Conservation (phyloP, 2,329 filamentous ascomycete species). For the Didymosphaeria variabile region DNA sequence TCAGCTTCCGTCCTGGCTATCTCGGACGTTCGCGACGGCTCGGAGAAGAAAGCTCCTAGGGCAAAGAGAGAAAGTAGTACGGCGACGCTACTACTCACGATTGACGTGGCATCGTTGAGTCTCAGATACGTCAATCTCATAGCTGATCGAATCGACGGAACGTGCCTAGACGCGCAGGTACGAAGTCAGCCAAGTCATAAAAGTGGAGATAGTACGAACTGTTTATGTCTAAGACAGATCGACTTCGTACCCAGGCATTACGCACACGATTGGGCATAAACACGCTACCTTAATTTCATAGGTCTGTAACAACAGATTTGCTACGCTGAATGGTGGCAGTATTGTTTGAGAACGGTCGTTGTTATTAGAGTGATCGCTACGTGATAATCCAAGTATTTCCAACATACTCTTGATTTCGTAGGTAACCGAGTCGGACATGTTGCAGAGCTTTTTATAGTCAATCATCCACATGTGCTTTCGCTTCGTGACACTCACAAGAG, state of each 20-base stretch:
- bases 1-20: conserved; percentile 3
- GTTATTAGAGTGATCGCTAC: background rate
- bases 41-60: background rate
- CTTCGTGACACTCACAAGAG: background rate
- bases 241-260: too few species aligned
- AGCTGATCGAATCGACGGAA: conserved; percentile 11
- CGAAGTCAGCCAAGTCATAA: too few species aligned
- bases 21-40: background rate
- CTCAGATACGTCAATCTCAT: conserved; percentile 7
- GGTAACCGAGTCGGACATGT: background rate
- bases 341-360: background rate
- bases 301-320: conserved; percentile 4
- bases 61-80: conserved; percentile 8
- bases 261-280: conserved; percentile 4
- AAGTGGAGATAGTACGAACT: too few species aligned
- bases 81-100: background rate
- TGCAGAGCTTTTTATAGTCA: background rate
- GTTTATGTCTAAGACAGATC: too few species aligned
- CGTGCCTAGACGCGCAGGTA: too few species aligned
- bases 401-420: background rate
- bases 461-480: too few species aligned
- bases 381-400: background rate
- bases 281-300: background rate
- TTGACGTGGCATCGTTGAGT: background rate
- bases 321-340: background rate